Evolutionary conservation across 208 protist genomes (phyloP), one percentile per base, ranked within the genome.

Genomic region (Wallacemonas collosoma): DNA sequence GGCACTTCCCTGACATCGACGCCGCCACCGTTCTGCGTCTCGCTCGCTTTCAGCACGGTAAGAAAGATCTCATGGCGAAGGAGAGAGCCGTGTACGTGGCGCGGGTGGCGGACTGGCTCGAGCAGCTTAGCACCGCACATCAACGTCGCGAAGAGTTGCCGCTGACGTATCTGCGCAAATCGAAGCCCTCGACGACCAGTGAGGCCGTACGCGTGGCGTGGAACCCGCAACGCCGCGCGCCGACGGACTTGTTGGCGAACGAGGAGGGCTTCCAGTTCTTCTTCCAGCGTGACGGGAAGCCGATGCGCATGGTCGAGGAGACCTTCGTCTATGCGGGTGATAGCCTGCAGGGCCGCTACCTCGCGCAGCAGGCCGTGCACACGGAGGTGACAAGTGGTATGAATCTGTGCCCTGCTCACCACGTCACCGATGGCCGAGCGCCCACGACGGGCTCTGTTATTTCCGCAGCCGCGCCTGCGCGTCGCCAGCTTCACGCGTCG

Each of bases 91-190:
- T 77, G 15, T 96, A 95, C 71, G 73, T 94, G n/a, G 39, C 65
- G 58, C 89, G 92, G 35, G 83, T 81, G 9, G 83, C 79, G 48
- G 66, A 82, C 53, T 96, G 92, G 92, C 61, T 96, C 54, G 83
- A 91, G 69, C 76, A 90, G 56, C 85, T 96, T 8, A 93, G 87
- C 73, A 62, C 65, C 14, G 68, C 60, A 1, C 82, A 88, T 47
- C 81, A 82, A 41, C 48, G 12, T 2, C 79, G 86, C 44, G 89
- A 92, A 60, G 89, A 93, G 63, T 82, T 66, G 12, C 92, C 92
- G 47, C 80, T 96, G 43, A 83, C 89, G 26, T 96, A 96, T 73
- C 80, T 96, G 66, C 81, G 83, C 48, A 96, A 96, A 75, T 94
- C 89, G 1, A 78, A 80, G 41, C 84, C 89, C 2, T 81, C 88